These are phyloP conservation scores for Eruca vesicaria DNA, from an alignment of 441 rosid genomes.

Conservation along the genomic window DNA sequence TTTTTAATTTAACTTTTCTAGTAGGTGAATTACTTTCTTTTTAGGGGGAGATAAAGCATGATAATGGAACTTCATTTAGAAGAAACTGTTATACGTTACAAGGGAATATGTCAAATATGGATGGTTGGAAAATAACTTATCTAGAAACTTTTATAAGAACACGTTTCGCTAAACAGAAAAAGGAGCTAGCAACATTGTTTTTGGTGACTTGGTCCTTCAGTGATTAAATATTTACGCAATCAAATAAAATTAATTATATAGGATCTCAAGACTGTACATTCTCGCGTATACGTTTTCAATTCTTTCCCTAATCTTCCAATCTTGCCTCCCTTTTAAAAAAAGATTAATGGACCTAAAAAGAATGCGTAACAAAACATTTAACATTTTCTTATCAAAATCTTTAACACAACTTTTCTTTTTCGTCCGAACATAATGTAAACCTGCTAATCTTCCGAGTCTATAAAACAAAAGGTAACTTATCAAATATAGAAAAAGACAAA, in stretches of 20 bases:
- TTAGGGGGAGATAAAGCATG: neutral
- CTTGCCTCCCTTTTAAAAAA: neutral
- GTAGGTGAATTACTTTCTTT: neutral
- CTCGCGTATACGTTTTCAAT: slow-evolving; percentile 13
- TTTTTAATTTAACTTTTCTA: neutral
- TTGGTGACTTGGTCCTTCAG: neutral
- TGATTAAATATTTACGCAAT: neutral
- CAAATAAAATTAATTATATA: neutral
- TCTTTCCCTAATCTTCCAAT: neutral
- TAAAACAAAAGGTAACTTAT: neutral
- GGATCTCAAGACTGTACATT: neutral
- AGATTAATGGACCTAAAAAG: neutral
- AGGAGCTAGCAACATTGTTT: neutral
- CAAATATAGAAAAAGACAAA: neutral
- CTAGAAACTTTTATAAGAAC: neutral
- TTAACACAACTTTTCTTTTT: neutral
- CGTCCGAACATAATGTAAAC: neutral
- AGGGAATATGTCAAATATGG: neutral
- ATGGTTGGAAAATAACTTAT: neutral
- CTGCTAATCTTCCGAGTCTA: neutral
- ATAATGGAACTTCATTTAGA: neutral
- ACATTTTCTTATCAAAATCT: neutral
- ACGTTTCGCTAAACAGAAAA: neutral
- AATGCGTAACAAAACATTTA: neutral
- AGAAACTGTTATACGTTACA: neutral